These are phyloP conservation scores for Trichoderma virens DNA, from an alignment of 495 filamentous ascomycete genomes.

Conservation along the genomic window DNA sequence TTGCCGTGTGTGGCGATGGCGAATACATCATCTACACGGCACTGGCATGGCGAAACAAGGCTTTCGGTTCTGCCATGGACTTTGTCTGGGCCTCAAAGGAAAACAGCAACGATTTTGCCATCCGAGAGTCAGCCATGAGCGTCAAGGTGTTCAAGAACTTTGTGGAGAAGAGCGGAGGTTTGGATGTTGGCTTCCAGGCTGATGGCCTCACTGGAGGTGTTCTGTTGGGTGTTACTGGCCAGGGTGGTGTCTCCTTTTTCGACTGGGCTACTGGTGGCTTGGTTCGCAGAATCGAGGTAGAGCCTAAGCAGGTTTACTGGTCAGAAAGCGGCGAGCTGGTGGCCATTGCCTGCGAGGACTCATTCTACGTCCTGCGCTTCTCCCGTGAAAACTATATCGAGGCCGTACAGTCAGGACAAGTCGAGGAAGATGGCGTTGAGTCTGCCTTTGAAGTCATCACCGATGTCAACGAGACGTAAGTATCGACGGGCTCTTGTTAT, in stretches of 20 bases:
- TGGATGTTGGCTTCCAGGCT: conserved; percentile 93
- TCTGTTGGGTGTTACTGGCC: conserved; percentile 89
- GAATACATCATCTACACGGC: conserved; percentile 99
- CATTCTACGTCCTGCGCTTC: conserved; percentile 89
- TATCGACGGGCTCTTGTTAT: not conserved
- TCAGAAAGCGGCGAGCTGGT: conserved; percentile 93
- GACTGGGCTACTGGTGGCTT: conserved; percentile 90
- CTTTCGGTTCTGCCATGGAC: conserved; percentile 88
- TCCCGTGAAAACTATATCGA: conserved; percentile 79
- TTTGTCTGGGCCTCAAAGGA: conserved; percentile 98
- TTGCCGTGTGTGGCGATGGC: conserved; percentile 93
- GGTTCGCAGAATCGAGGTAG: conserved; percentile 91
- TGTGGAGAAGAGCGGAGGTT: conserved; percentile 77
- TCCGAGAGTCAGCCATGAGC: conserved; percentile 84
- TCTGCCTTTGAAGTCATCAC: conserved; percentile 93
- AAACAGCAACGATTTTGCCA: conserved; percentile 97
- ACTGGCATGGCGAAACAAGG: conserved; percentile 94
- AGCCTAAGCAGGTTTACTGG: conserved; percentile 87
- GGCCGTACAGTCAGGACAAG: conserved; percentile 68
- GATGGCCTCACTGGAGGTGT: conserved; percentile 87
- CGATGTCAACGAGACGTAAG: conserved; percentile 82
- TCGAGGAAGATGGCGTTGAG: conserved; percentile 95
- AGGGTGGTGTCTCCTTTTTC: conserved; percentile 90
- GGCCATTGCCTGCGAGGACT: conserved; percentile 87
- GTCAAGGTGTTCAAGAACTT: conserved; percentile 98